phyloP scores from a whole-genome alignment of 345 rosid species.

The Eutrema heterophyllum region DNA sequence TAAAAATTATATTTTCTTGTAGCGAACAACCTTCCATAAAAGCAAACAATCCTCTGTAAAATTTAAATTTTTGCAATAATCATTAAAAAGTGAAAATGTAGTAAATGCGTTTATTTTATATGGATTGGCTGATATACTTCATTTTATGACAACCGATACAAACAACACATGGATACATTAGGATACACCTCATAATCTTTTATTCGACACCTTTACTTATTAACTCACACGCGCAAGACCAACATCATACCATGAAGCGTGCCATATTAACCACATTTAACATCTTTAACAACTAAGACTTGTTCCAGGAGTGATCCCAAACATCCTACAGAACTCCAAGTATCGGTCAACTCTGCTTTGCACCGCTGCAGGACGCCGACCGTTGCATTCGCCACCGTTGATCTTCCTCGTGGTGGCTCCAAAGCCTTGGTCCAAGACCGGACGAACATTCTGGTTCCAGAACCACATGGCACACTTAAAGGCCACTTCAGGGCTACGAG shows the following conservation, averaged over 20 bases:
- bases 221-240: constrained; percentile 14
- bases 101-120: constrained; percentile 5
- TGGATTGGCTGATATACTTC: neutral
- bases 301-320: constrained; percentile 33
- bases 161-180: constrained; percentile 14
- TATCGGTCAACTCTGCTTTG: constrained; percentile 33
- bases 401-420: constrained; percentile 44
- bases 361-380: constrained; percentile 28
- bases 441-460: constrained; percentile 50
- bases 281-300: constrained; percentile 34
- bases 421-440: constrained; percentile 43
- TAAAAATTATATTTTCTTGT: no score
- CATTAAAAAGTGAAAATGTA: neutral
- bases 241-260: neutral
- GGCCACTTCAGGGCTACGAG: constrained; percentile 35
- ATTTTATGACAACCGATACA: constrained; percentile 11
- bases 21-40: no score
- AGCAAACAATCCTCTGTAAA: neutral
- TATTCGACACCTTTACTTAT: constrained; percentile 6
- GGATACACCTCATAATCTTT: constrained; percentile 15
- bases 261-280: neutral
- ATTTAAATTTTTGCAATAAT: neutral
- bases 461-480: constrained; percentile 55
- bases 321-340: constrained; percentile 33
- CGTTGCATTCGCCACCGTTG: constrained; percentile 52